A percentile compares a stretch with the other conserved stretches of the same genome.
These are phyloP conservation scores for Camellia oleifera DNA, from an alignment of 179 eudicot species.

Conservation along the genomic window DNA sequence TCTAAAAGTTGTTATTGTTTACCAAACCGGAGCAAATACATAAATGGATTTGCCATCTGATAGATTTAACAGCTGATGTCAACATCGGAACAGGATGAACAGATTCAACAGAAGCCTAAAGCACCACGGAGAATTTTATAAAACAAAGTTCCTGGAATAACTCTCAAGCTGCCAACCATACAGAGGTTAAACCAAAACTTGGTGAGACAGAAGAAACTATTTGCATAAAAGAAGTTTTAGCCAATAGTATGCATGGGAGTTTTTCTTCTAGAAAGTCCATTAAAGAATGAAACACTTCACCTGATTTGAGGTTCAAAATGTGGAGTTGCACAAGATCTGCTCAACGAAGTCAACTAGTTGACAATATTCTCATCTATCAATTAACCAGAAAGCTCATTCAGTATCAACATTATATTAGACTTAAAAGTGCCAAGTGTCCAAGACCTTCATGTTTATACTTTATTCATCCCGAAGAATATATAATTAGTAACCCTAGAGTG, in stretches of 20 bases:
- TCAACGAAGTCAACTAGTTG: conserved; percentile 65
- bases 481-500: conserved; percentile 10
- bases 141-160: conserved; percentile 17
- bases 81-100: conserved; percentile 27
- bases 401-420: conserved; percentile 34
- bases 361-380: conserved; percentile 74
- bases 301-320: conserved; percentile 49
- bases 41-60: conserved; percentile 12
- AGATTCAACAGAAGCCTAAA: conserved; percentile 36
- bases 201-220: conserved; percentile 4
- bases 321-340: conserved; percentile 61
- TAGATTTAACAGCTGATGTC: conserved; percentile 24
- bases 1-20: neutral
- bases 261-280: conserved; percentile 27
- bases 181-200: conserved; percentile 25
- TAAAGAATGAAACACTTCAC: conserved; percentile 51
- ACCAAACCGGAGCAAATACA: conserved; percentile 12
- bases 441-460: conserved; percentile 27
- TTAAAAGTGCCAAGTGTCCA: conserved; percentile 8
- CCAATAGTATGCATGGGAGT: conserved; percentile 20
- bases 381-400: conserved; percentile 69
- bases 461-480: conserved; percentile 24
- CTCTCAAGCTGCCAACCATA: conserved; percentile 44
- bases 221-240: conserved; percentile 9
- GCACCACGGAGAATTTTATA: conserved; percentile 30